Base-by-base conservation (phyloP, 78 protist genomes). In the Dictyostelium intermedium region DNA sequence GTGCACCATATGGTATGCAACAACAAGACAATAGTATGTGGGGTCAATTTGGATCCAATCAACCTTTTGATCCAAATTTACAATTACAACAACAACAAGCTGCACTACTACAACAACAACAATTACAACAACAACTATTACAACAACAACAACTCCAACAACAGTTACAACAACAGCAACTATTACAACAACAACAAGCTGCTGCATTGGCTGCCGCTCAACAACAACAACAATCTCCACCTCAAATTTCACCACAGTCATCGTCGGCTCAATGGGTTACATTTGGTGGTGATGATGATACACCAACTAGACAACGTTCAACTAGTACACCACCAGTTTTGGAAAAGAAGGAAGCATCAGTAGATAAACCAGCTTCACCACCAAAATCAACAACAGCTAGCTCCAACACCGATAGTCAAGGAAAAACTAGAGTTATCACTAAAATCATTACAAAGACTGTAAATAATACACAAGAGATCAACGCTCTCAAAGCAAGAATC, bases 241-340 rank as follows among this genome's bases (percentile, higher is more conserved):
- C 84, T 30, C 86, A 82, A 35, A 20, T 5, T 2, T 39, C 77
- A 18, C 87, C 84, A 32, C 93, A 76, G 27, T 35, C 50, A 41
- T 74, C 87, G 20, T 74, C 87, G 20, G 82, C 35, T 27, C 94
- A 89, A 80, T 89, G 94, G 94, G 94, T 89, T 4, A 89, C 94
- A 43, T 89, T 89, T 83, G 77, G 77, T 50, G 61, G 61, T 37
- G 72, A 27, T 16, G 85, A 87, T 25, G 39, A 61, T 61, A 72
- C n/a, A 20, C 66, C 84, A 23, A 32, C 37, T 10, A 78, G 94
- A 89, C 87, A 78, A 70, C 72, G 94, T 41, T 89, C 94, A 39
- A 32, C 66, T 9, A 47, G 76, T 20, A 78, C 85, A 50, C 94
- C 85, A 41, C 81, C 87, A 18, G 82, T 56, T 2, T 27, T 89